Base-by-base conservation (phyloP, 2,329 filamentous ascomycete species). In the Pseudogymnoascus sp. region DNA sequence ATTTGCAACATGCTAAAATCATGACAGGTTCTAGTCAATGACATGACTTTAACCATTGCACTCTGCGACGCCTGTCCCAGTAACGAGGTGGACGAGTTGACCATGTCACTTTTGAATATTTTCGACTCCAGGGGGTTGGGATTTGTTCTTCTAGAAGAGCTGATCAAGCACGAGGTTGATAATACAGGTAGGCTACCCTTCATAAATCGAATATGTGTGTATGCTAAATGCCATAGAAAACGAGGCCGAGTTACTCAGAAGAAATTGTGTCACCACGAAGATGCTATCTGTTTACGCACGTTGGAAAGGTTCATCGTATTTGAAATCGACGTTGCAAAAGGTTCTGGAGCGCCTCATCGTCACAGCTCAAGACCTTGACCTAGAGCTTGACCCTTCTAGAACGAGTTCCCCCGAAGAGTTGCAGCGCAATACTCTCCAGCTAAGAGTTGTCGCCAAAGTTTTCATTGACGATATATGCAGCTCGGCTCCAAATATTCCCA, bases 201-300 rank as follows among this genome's bases (percentile, higher is more conserved):
- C n/a, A 25, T 51, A 19, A 16, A 62, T 45, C 2, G 6, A 60
- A 57, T 7, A 62, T 2, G 8, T 62, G 8, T 62, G 7, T 23
- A 25, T 37, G 31, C 64, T 66, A 57, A 69, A 23, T 43, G 39
- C 2, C 36, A 36, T 64, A 81, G 87, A 89, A 71, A 89, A 86
- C 63, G 87, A 89, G 70, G 81, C 86, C 1, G 87, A 90, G 69
- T 79, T 90, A 21, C 75, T 90, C 10, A 81, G 87, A n/a, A 79
- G 86, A 61, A 87, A 87, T 34, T 89, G 85, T 68, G 86, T 90
- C 1, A 84, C 85, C n/a, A 89, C 87, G 1, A 90, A 89, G 72
- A 87, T 89, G 81, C 79, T 90, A 2, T 88, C 87, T 0, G 80
- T 89, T 6, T 90, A 88, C 69, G 86, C 86, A 4, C 89, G 87